Conservation (phyloP, 1,284 basidiomycete species). For the Apiotrichum mycotoxinovorans region DNA sequence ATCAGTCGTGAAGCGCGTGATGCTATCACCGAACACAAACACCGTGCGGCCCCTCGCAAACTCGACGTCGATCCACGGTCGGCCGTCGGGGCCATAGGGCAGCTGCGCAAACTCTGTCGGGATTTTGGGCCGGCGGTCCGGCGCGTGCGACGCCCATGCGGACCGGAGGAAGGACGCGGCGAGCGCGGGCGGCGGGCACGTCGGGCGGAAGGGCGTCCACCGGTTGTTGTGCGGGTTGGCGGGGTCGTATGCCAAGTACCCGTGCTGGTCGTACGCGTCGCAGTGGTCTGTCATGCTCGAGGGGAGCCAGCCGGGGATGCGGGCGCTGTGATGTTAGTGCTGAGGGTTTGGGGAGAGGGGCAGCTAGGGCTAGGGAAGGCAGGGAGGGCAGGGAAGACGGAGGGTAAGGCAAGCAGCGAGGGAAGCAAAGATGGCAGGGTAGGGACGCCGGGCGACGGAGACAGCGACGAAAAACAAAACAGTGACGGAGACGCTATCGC, state of each 20-base stretch:
- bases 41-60: slow-evolving; percentile 19
- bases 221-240: slow-evolving; percentile 16
- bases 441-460: too few relatives aligned
- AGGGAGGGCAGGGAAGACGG: too few relatives aligned
- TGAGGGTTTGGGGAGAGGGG: too few relatives aligned
- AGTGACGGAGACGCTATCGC: too few relatives aligned
- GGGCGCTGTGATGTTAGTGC: too few relatives aligned
- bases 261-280: slow-evolving; percentile 4
- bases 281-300: not conserved
- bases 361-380: too few relatives aligned
- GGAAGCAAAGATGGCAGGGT: too few relatives aligned
- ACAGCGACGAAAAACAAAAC: too few relatives aligned
- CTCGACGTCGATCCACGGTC: slow-evolving; percentile 18
- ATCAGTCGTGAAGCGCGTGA: slow-evolving; percentile 9
- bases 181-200: slow-evolving; percentile 8
- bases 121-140: not conserved
- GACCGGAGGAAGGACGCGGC: slow-evolving; percentile 9
- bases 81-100: slow-evolving; percentile 8
- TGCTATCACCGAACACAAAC: slow-evolving; percentile 18
- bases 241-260: not conserved
- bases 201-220: slow-evolving; percentile 15
- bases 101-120: slow-evolving; percentile 1
- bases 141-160: slow-evolving; percentile 2
- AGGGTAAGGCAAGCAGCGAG: too few relatives aligned
- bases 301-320: not conserved